These are phyloP conservation scores for Russula compacta DNA, from an alignment of 768 basidiomycete genomes.

Conservation along the genomic window DNA sequence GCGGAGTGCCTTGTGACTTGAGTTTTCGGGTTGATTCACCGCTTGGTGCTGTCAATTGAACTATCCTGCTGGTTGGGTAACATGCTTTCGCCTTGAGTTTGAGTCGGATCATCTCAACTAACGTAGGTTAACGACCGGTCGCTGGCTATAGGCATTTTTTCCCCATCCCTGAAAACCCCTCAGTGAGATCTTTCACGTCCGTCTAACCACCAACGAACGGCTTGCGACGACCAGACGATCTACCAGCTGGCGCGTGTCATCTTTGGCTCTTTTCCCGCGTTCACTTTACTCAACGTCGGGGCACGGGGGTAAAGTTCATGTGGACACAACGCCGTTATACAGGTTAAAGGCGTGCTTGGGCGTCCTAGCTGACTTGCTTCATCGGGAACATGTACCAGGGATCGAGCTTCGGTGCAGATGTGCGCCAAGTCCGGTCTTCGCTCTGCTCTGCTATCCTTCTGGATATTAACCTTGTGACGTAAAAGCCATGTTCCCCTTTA, in stretches of 20 bases:
- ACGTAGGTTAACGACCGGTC: not conserved
- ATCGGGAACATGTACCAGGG: constrained; percentile 14
- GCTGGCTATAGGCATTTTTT: not conserved
- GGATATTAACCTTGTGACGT: constrained; percentile 17
- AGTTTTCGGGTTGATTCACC: constrained; percentile 7
- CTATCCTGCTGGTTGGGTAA: constrained; percentile 13
- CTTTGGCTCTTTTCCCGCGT: constrained; percentile 10
- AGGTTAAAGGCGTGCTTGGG: constrained; percentile 17
- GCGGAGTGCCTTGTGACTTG: constrained; percentile 11
- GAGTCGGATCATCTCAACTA: not conserved
- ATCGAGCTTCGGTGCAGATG: constrained; percentile 17
- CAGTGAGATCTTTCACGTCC: not conserved
- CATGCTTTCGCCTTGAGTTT: constrained; percentile 17
- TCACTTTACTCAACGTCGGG: constrained; percentile 14
- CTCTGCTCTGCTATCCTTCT: constrained; percentile 4
- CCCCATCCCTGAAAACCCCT: not conserved
- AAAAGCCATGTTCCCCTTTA: constrained; percentile 16
- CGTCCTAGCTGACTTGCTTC: constrained; percentile 5
- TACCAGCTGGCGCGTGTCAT: constrained; percentile 1
- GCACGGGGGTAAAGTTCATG: constrained; percentile 14
- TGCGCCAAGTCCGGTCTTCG: constrained; percentile 19
- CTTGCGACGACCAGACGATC: not conserved
- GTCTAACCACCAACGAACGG: not conserved
- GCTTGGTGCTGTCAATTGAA: constrained; percentile 10
- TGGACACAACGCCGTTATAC: constrained; percentile 16